Percentiles rank a stretch among this genome's conserved stretches.
phyloP scores from a whole-genome alignment of 2,329 filamentous ascomycete species.

The Sporothrix phasma region DNA sequence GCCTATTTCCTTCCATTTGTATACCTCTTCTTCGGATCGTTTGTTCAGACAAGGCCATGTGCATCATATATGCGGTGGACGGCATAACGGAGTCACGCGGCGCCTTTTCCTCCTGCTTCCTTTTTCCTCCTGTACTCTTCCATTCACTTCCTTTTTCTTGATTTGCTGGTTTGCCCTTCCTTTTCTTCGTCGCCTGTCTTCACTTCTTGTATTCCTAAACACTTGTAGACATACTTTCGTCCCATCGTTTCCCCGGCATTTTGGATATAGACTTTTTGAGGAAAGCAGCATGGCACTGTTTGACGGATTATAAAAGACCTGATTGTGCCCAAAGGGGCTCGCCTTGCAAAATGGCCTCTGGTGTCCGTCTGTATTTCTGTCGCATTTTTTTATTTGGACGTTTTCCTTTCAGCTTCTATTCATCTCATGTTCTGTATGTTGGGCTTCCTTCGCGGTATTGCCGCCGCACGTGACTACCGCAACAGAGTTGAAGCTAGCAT shows the following conservation, averaged over 20 bases:
- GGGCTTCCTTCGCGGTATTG: neutral
- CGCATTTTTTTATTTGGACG: neutral
- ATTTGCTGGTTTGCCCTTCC: neutral
- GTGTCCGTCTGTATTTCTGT: neutral
- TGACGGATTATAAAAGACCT: neutral
- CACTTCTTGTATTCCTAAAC: neutral
- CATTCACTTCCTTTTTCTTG: neutral
- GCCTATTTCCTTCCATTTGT: neutral
- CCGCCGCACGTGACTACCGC: neutral
- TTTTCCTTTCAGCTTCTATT: neutral
- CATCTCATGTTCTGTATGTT: neutral
- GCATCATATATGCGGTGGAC: neutral
- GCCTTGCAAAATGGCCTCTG: neutral
- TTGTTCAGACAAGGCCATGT: neutral
- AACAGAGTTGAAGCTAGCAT: neutral
- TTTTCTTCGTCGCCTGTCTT: neutral
- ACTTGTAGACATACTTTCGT: neutral
- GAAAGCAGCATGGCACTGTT: neutral
- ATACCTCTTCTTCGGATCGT: neutral
- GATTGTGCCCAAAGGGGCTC: neutral
- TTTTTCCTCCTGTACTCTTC: neutral
- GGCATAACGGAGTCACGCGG: constrained; percentile 10
- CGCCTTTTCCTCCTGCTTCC: neutral
- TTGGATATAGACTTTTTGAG: neutral
- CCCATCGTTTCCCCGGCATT: neutral